These are phyloP conservation scores for Ormosia semicastrata DNA, from an alignment of 306 rosid genomes.

Conservation along the genomic window DNA sequence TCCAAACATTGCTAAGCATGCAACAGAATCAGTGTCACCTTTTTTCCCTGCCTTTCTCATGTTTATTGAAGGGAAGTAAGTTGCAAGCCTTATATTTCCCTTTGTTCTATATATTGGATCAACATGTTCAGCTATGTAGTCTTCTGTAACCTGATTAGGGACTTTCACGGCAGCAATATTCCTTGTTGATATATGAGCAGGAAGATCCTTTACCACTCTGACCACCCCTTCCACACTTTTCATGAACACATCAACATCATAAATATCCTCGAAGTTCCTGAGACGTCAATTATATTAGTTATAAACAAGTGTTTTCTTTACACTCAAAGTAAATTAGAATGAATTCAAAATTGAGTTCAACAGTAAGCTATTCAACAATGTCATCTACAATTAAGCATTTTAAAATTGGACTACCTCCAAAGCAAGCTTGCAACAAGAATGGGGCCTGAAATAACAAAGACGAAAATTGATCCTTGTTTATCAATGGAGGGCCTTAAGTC, in stretches of 20 bases:
- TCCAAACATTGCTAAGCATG: conserved; percentile 89
- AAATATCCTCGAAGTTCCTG: conserved; percentile 82
- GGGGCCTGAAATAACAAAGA: background rate
- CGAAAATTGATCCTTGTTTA: background rate
- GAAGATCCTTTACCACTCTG: conserved; percentile 60
- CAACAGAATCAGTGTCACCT: conserved; percentile 55
- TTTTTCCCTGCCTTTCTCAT: conserved; percentile 60
- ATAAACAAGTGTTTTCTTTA: background rate
- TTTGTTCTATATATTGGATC: conserved; percentile 57
- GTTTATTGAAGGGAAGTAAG: conserved; percentile 75
- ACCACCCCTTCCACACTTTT: conserved; percentile 72
- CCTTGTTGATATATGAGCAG: conserved; percentile 51
- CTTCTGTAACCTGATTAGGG: conserved; percentile 78
- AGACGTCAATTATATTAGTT: background rate
- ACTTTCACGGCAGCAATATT: conserved; percentile 75
- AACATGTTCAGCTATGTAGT: conserved; percentile 61
- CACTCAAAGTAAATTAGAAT: background rate
- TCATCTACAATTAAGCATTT: background rate
- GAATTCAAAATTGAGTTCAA: background rate
- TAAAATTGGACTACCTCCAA: background rate
- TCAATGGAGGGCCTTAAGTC: background rate
- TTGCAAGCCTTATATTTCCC: conserved; percentile 71
- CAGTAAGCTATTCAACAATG: background rate
- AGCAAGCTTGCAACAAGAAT: background rate
- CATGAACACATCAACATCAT: conserved; percentile 64